Evolutionary conservation across 768 basidiomycete genomes (phyloP).

Genomic region (Harrya chromipes): DNA sequence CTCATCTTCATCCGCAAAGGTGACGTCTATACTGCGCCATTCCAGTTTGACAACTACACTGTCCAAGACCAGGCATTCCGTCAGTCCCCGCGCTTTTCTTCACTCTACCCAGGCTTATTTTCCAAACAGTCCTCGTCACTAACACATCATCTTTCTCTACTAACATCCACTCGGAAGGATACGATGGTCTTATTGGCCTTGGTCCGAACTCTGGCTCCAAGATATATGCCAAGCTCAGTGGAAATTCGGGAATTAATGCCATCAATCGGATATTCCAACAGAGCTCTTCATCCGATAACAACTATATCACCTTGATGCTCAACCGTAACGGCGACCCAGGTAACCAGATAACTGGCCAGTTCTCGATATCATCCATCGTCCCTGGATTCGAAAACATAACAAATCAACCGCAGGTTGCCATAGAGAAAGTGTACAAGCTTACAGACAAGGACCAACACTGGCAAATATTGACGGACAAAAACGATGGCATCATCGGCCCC

Average conservation of each 20-base stretch:
- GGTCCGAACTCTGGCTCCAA: slow-evolving; percentile 74
- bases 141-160: slow-evolving; percentile 63
- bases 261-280: slow-evolving; percentile 65
- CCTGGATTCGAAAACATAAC: slow-evolving; percentile 60
- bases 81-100: slow-evolving; percentile 32
- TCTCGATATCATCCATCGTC: slow-evolving; percentile 65
- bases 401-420: slow-evolving; percentile 59
- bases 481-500: slow-evolving; percentile 69
- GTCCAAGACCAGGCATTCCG: slow-evolving; percentile 66
- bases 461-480: slow-evolving; percentile 67
- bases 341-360: slow-evolving; percentile 52
- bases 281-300: slow-evolving; percentile 48
- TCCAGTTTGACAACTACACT: slow-evolving; percentile 54
- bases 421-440: slow-evolving; percentile 60
- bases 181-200: slow-evolving; percentile 70
- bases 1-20: slow-evolving; percentile 37
- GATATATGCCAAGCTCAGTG: slow-evolving; percentile 54
- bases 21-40: slow-evolving; percentile 48
- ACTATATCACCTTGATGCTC: slow-evolving; percentile 66
- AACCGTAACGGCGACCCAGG: slow-evolving; percentile 54
- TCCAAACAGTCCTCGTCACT: slow-evolving; percentile 52
- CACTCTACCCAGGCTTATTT: background rate
- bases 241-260: slow-evolving; percentile 50
- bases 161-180: slow-evolving; percentile 58
- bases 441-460: slow-evolving; percentile 74